Conservation (phyloP, 257 asterid genomes). For the Solanum corneliomulleri region DNA sequence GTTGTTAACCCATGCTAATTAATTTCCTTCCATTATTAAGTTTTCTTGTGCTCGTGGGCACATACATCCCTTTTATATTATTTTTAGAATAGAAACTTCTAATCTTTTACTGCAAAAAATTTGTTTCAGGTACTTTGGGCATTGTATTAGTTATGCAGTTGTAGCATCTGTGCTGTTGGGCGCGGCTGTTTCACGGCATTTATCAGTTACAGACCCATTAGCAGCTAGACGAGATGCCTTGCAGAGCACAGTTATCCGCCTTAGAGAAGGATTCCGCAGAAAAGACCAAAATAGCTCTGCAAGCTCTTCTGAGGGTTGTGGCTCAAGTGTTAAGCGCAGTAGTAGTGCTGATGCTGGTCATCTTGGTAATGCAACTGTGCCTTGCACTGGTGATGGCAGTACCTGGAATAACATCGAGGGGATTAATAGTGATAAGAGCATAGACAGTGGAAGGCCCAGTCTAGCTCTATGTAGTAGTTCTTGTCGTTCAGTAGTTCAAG, state of each 20-base stretch:
- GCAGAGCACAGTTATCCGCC: conserved; percentile 93
- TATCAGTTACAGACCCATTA: conserved; percentile 71
- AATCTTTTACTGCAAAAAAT: background rate
- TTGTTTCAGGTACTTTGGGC: conserved; percentile 78
- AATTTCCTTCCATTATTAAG: background rate
- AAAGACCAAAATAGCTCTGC: conserved; percentile 85
- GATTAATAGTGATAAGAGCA: conserved; percentile 72
- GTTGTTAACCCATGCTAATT: conserved; percentile 7
- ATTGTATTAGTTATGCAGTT: conserved; percentile 90
- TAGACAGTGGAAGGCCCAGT: conserved; percentile 96
- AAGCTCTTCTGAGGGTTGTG: conserved; percentile 96
- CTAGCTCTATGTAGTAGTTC: conserved; percentile 74
- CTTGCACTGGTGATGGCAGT: conserved; percentile 56
- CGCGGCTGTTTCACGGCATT: conserved; percentile 96
- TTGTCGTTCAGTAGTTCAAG: conserved; percentile 82
- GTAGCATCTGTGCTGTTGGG: conserved; percentile 97
- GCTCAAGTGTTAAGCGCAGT: conserved; percentile 95
- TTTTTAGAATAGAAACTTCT: background rate
- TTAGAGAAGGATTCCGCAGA: conserved; percentile 87
- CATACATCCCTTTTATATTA: background rate
- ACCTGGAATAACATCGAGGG: conserved; percentile 89
- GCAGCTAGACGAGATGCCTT: conserved; percentile 97
- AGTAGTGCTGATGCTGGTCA: conserved; percentile 99
- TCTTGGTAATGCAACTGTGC: conserved; percentile 57
- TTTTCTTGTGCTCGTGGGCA: background rate